Percentiles rank a stretch among this genome's conserved stretches.
Conservation (phyloP, 768 basidiomycete genomes). For the Mycena pura region DNA sequence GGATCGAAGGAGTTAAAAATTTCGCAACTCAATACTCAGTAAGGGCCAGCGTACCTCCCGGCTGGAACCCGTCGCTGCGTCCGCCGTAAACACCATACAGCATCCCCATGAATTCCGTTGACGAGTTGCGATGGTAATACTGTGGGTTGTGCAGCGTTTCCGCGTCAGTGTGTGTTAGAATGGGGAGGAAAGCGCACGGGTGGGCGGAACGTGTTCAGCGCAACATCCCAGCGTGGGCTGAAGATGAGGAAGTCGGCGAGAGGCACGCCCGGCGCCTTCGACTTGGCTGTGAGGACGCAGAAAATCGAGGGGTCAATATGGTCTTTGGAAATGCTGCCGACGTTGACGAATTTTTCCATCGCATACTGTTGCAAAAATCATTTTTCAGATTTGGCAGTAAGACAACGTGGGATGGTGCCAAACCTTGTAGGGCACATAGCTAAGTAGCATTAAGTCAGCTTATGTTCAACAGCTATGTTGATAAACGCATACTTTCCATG, state of each 20-base stretch:
- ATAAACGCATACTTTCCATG: conserved; percentile 60
- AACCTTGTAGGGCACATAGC: conserved; percentile 26
- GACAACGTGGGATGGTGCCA: background rate
- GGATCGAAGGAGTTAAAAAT: background rate
- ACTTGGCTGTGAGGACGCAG: conserved; percentile 71
- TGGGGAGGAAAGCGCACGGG: conserved; percentile 46
- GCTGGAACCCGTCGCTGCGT: conserved; percentile 65
- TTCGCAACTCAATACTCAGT: too few relatives aligned
- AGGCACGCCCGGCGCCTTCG: conserved; percentile 62
- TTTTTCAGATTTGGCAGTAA: background rate
- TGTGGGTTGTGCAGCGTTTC: conserved; percentile 26
- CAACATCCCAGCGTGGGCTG: conserved; percentile 70
- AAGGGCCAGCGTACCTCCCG: conserved; percentile 51
- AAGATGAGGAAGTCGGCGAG: conserved; percentile 72
- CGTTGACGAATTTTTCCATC: conserved; percentile 65
- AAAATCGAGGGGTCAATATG: conserved; percentile 76
- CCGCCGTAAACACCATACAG: conserved; percentile 70
- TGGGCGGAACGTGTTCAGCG: conserved; percentile 62
- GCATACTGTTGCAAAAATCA: conserved; percentile 48
- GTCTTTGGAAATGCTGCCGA: conserved; percentile 70
- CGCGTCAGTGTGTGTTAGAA: conserved; percentile 1
- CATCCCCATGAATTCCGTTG: conserved; percentile 70
- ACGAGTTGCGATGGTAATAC: conserved; percentile 71
- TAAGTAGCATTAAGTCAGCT: background rate
- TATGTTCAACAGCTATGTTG: too few relatives aligned